Conservation (phyloP, 306 rosid species). For the Oxytropis ochrocephala region DNA sequence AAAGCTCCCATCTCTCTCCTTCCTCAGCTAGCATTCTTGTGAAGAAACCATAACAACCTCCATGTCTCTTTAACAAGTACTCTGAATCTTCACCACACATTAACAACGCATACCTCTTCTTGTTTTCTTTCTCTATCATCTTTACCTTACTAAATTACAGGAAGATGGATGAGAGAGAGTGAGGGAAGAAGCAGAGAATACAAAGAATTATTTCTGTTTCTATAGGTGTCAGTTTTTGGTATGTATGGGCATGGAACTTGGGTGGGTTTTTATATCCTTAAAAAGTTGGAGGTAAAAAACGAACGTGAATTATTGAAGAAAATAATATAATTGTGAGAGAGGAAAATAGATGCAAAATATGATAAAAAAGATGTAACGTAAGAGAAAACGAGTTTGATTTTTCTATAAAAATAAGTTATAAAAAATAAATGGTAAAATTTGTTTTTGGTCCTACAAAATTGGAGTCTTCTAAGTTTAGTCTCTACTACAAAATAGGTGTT, state of each 20-base stretch:
- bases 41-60: constrained; percentile 77
- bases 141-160: neutral
- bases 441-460: too few relatives aligned
- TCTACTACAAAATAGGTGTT: too few relatives aligned
- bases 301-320: too few relatives aligned
- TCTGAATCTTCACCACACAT: constrained; percentile 86
- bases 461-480: too few relatives aligned
- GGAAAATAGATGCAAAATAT: too few relatives aligned
- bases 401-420: too few relatives aligned
- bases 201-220: neutral
- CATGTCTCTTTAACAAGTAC: constrained; percentile 60
- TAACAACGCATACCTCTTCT: constrained; percentile 50
- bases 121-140: neutral
- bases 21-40: constrained; percentile 61
- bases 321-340: too few relatives aligned
- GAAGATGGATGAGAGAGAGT: neutral
- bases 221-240: neutral
- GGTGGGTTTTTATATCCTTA: neutral
- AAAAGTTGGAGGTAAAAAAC: too few relatives aligned
- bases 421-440: too few relatives aligned
- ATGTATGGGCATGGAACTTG: too few relatives aligned
- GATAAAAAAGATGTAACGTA: too few relatives aligned
- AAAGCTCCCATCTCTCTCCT: constrained; percentile 70
- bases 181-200: neutral
- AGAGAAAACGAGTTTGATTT: too few relatives aligned